Conservation (phyloP, 495 filamentous ascomycete genomes). For the Penicillium mononematosum region DNA sequence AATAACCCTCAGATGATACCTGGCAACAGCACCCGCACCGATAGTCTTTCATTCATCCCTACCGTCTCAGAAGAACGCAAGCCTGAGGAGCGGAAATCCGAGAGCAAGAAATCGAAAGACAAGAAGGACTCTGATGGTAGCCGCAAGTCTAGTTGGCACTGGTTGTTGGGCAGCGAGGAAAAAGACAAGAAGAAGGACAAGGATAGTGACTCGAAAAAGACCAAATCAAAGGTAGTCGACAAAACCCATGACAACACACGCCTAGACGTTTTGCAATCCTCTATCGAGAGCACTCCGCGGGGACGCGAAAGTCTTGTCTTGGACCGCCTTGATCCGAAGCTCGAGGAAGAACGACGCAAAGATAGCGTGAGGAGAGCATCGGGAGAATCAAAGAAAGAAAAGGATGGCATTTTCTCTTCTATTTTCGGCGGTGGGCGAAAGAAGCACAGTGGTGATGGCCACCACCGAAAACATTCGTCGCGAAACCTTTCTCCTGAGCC, state of each 20-base stretch:
- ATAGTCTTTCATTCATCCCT: constrained; percentile 80
- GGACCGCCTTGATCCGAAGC: constrained; percentile 71
- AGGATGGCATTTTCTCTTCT: constrained; percentile 81
- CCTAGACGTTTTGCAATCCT: constrained; percentile 76
- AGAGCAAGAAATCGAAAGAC: constrained; percentile 64
- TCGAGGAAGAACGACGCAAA: constrained; percentile 83
- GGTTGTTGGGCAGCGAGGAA: constrained; percentile 68
- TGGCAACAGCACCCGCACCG: constrained; percentile 69
- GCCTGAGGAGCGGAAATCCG: constrained; percentile 58
- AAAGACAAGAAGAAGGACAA: constrained; percentile 67
- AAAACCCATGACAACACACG: constrained; percentile 67
- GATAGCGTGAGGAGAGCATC: constrained; percentile 70
- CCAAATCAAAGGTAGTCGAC: constrained; percentile 58
- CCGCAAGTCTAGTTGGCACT: constrained; percentile 84
- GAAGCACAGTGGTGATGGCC: constrained; percentile 62
- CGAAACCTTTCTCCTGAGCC: constrained; percentile 81
- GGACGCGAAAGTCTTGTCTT: constrained; percentile 81
- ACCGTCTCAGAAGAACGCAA: constrained; percentile 69
- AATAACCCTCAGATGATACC: constrained; percentile 55
- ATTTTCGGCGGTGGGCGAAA: constrained; percentile 86
- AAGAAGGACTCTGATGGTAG: constrained; percentile 58
- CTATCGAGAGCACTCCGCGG: constrained; percentile 63
- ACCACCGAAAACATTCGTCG: constrained; percentile 70
- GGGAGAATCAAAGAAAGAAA: constrained; percentile 82
- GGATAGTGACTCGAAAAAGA: constrained; percentile 60